Conservation (phyloP, 176 grass and related monocot genomes). For the Cenchrus purpureus region DNA sequence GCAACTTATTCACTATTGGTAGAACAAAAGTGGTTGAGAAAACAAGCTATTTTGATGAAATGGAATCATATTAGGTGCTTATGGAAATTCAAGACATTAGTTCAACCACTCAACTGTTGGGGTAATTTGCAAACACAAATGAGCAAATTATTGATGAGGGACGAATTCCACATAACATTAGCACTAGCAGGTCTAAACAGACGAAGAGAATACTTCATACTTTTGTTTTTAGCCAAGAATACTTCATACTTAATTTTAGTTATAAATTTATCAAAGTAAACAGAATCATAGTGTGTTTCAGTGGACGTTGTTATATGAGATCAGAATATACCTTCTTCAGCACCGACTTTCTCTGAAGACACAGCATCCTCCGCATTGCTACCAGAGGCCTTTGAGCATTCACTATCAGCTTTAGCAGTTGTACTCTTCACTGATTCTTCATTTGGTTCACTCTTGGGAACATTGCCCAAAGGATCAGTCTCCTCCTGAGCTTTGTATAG, state of each 20-base stretch:
- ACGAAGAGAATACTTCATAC: background rate
- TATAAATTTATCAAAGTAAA: background rate
- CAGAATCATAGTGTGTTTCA: background rate
- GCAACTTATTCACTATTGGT: background rate
- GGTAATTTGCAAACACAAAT: background rate
- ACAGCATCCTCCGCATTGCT: conserved; percentile 47
- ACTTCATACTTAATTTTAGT: no score
- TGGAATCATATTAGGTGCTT: background rate
- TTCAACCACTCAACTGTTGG: background rate
- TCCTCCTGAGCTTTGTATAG: conserved; percentile 95
- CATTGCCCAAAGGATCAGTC: conserved; percentile 74
- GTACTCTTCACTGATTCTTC: conserved; percentile 64
- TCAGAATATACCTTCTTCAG: conserved; percentile 54
- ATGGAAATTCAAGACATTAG: background rate
- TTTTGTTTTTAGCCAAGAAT: no score
- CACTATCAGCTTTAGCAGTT: conserved; percentile 47
- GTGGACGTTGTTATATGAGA: background rate
- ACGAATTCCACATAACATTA: background rate
- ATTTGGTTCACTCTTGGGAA: conserved; percentile 64
- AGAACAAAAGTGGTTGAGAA: background rate
- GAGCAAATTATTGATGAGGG: background rate
- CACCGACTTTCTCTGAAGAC: conserved; percentile 42
- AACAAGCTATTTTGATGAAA: conserved; percentile 5
- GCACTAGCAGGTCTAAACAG: conserved; percentile 5
- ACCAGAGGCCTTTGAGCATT: conserved; percentile 62